phyloP scores from a whole-genome alignment of 805 yeast species.

The Teunomyces atbi region DNA sequence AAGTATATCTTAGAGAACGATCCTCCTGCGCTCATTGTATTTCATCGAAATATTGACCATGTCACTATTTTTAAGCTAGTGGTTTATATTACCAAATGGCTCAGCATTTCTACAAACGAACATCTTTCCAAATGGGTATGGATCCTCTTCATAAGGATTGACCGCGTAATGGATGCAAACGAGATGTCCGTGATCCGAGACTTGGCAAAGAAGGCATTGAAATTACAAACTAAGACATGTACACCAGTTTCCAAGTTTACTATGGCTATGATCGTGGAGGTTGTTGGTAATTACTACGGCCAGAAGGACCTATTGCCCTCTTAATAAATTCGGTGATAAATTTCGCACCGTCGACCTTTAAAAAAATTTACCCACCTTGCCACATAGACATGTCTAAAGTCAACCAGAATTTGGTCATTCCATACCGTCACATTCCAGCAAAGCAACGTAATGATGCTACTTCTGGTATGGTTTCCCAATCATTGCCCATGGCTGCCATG shows the following conservation, averaged over 20 bases:
- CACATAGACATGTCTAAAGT: background rate
- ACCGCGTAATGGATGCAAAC: constrained; percentile 29
- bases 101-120: constrained; percentile 27
- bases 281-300: constrained; percentile 34
- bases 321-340: background rate
- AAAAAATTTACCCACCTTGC: background rate
- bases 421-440: constrained; percentile 48
- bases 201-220: constrained; percentile 38
- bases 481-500: constrained; percentile 70
- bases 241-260: constrained; percentile 21
- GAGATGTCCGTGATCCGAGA: constrained; percentile 36
- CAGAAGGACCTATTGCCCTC: constrained; percentile 29
- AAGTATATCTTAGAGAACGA: constrained; percentile 22
- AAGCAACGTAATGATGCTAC: constrained; percentile 43
- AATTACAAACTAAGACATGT: constrained; percentile 17
- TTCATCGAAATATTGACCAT: constrained; percentile 24
- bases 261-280: constrained; percentile 28
- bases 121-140: constrained; percentile 37
- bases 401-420: constrained; percentile 9
- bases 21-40: constrained; percentile 25
- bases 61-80: constrained; percentile 33
- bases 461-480: constrained; percentile 49
- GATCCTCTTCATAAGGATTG: constrained; percentile 33
- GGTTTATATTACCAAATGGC: constrained; percentile 37
- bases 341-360: background rate